These are phyloP conservation scores for Agrostemma githago DNA, from an alignment of 148 eudicot species.

Conservation along the genomic window DNA sequence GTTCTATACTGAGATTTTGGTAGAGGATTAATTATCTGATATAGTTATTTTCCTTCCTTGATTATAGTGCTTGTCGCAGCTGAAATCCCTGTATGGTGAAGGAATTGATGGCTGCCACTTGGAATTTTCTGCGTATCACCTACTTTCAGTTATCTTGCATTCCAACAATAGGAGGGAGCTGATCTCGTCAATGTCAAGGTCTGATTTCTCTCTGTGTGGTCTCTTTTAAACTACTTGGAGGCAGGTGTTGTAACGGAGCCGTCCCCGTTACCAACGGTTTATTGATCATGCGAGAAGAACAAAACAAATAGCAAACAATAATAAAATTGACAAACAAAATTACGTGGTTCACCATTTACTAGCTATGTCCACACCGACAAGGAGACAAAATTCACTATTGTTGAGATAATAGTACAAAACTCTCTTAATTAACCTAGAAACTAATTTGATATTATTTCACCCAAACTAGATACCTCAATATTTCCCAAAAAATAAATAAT, in stretches of 20 bases:
- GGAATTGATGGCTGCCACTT: conserved; percentile 75
- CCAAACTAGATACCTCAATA: too few relatives aligned
- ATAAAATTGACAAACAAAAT: too few relatives aligned
- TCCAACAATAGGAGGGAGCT: conserved; percentile 82
- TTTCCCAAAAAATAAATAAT: too few relatives aligned
- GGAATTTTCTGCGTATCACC: conserved; percentile 92
- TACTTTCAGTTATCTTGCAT: conserved; percentile 73
- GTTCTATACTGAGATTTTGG: background rate
- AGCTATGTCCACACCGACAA: too few relatives aligned
- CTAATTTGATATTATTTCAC: too few relatives aligned
- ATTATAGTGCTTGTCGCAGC: conserved; percentile 88
- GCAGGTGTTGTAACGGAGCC: background rate
- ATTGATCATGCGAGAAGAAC: too few relatives aligned
- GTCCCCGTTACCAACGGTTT: too few relatives aligned
- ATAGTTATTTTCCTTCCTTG: conserved; percentile 15
- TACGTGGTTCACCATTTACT: too few relatives aligned
- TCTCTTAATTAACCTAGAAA: too few relatives aligned
- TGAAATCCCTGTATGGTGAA: conserved; percentile 82
- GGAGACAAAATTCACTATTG: too few relatives aligned
- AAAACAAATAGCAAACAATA: too few relatives aligned
- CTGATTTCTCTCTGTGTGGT: background rate
- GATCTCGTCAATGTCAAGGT: conserved; percentile 91
- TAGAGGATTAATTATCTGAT: background rate
- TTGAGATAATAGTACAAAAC: too few relatives aligned
- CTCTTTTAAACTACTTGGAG: background rate